Evolutionary conservation across 2,329 filamentous ascomycete species (phyloP), one percentile per base, ranked within the genome.

Genomic region (Fusarium aywerte): DNA sequence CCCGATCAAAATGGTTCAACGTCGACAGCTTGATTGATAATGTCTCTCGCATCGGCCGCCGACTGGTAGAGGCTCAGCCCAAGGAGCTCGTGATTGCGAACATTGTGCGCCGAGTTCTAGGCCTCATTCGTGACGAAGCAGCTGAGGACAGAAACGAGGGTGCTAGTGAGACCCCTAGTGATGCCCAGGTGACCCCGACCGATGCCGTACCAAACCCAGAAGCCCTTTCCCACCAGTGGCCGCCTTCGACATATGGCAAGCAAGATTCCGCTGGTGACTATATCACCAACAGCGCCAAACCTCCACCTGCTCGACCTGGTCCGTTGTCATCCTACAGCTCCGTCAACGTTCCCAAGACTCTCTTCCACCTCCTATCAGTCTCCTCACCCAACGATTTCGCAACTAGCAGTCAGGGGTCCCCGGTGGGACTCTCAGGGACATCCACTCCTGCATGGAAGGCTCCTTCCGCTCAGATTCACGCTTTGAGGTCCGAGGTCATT

Each of bases 41-140:
- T 68, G 89, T 99, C 64, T 89, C 92, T 68, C 86, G 89, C 61
- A 89, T 95, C 23, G 96, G 96, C 56, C 86, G 89, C 71, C 87
- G 89, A 55, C 84, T 99, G 40, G 89, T 91, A 33, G 87, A 90
- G 55, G 94, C 96, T 9, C 93, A 97, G 73, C 95, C 95, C 16
- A 88, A 91, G 62, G 96, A 98, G 80, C 90, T 97, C 71, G 92
- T 93, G 7, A 93, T 97, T 42, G 95, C 93, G 51, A 99, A 99
- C 75, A 94, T 99, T 70, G 92, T 97, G 44, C 89, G 94, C 62
- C 89, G 96, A 65, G 92, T 98, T 4, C 83, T 99, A 35, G 92
- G 93, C 40, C 85, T 99, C 67, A 96, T 99, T 68, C 89, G 96
- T 50, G 94, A 97, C 75, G 94, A 98, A 74, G 91, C 92, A 36